Conservation (phyloP, 2,329 filamentous ascomycete species). For the Penicillium sp. region DNA sequence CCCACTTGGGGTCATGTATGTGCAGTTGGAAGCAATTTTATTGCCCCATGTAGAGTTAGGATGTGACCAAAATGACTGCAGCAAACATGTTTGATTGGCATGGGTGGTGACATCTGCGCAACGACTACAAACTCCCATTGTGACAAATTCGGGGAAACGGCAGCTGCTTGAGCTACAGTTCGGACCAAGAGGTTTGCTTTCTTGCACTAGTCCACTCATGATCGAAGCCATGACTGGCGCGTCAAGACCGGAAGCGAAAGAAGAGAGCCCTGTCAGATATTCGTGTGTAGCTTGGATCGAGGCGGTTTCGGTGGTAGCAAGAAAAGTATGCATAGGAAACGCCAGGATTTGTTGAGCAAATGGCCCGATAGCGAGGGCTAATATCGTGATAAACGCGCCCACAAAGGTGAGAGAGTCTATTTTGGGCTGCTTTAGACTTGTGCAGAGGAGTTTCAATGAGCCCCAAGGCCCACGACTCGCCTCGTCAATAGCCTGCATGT, state of each 20-base stretch:
- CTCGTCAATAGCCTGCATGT: not conserved
- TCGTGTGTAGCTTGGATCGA: not conserved
- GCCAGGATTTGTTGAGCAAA: slow-evolving; percentile 12
- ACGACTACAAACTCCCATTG: slow-evolving; percentile 17
- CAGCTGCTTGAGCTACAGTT: slow-evolving; percentile 12
- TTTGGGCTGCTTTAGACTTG: not conserved
- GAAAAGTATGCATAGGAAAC: slow-evolving; percentile 11
- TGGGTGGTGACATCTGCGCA: slow-evolving; percentile 17
- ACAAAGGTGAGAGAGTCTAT: too few relatives aligned
- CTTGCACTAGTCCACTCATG: not conserved
- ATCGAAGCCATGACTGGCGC: not conserved
- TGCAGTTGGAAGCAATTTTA: not conserved
- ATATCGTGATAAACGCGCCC: not conserved
- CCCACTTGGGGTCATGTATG: not conserved
- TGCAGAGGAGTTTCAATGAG: not conserved
- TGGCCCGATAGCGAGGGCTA: not conserved
- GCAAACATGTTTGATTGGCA: slow-evolving; percentile 11
- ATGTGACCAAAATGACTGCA: not conserved
- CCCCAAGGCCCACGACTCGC: not conserved
- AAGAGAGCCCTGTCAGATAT: not conserved
- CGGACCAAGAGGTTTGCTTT: slow-evolving; percentile 6
- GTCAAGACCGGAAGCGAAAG: not conserved
- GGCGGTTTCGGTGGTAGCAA: not conserved
- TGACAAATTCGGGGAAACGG: slow-evolving; percentile 14
- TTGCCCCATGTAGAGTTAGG: not conserved